These are phyloP conservation scores for Suillus ampliporus DNA, from an alignment of 768 basidiomycete species.

Conservation along the genomic window DNA sequence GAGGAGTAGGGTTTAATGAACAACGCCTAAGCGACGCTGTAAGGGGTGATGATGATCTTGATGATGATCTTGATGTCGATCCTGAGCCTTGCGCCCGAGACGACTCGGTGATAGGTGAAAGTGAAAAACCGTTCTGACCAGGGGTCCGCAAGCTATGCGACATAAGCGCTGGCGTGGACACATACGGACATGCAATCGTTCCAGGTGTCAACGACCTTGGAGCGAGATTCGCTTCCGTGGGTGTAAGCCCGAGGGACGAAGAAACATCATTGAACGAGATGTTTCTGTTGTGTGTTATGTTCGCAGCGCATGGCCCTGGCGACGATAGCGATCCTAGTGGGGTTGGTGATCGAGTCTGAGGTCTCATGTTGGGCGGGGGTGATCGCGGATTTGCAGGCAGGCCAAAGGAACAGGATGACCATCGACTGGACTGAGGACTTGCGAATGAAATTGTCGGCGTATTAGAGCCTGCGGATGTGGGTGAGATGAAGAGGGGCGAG, in stretches of 20 bases:
- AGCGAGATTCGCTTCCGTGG: constrained; percentile 47
- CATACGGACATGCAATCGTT: constrained; percentile 61
- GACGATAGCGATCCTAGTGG: constrained; percentile 30
- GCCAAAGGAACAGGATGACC: constrained; percentile 50
- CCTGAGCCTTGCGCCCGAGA: constrained; percentile 38
- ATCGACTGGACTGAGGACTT: constrained; percentile 41
- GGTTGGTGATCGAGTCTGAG: constrained; percentile 44
- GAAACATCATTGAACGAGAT: constrained; percentile 53
- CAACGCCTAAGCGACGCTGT: constrained; percentile 60
- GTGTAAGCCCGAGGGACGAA: constrained; percentile 42
- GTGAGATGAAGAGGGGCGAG: constrained; percentile 48
- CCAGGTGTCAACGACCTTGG: constrained; percentile 48
- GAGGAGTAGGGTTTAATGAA: constrained; percentile 55
- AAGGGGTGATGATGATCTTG: constrained; percentile 40
- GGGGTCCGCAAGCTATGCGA: constrained; percentile 48
- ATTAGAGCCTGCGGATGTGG: constrained; percentile 34
- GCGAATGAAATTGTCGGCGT: constrained; percentile 49
- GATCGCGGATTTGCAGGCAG: constrained; percentile 66
- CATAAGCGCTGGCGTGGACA: constrained; percentile 52
- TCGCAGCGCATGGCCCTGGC: constrained; percentile 48
- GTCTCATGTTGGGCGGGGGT: constrained; percentile 48
- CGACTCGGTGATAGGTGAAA: constrained; percentile 77
- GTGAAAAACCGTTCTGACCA: constrained; percentile 41
- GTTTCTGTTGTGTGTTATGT: constrained; percentile 56
- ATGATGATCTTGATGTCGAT: constrained; percentile 11